Conservation (phyloP, 208 protist genomes). For the Endotrypanum monterogeii region DNA sequence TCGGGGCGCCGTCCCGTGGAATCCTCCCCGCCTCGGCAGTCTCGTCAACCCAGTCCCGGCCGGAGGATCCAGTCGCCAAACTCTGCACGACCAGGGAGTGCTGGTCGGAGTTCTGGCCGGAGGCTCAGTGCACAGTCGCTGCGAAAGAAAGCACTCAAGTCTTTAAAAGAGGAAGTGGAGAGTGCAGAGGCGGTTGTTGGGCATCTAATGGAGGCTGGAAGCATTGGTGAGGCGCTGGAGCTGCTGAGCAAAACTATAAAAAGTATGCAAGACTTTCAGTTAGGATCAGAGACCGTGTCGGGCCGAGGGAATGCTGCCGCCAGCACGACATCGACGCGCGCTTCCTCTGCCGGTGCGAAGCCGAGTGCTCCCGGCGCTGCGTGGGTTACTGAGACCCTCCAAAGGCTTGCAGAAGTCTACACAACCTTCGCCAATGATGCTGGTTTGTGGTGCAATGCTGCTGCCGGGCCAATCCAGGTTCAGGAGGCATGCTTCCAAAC, state of each 20-base stretch:
- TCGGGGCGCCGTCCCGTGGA: neutral
- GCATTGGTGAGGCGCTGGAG: conserved; percentile 10
- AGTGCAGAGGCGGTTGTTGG: conserved; percentile 3
- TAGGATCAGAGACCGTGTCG: too few relatives aligned
- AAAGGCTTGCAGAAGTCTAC: conserved; percentile 50
- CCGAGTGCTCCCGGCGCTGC: conserved; percentile 2
- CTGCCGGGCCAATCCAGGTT: conserved; percentile 42
- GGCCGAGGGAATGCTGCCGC: neutral
- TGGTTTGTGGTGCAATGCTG: conserved; percentile 48
- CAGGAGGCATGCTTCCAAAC: conserved; percentile 50
- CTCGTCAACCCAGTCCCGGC: neutral
- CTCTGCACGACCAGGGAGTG: neutral
- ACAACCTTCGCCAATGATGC: conserved; percentile 59
- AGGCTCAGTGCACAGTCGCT: neutral
- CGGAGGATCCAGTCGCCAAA: neutral
- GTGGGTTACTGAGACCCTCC: conserved; percentile 30
- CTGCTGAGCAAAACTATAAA: conserved; percentile 16
- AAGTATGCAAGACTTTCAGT: neutral
- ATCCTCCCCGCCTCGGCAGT: neutral
- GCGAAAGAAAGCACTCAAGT: neutral
- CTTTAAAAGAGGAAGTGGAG: conserved; percentile 9
- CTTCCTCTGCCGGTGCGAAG: neutral
- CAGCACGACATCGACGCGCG: neutral
- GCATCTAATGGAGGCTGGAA: conserved; percentile 10
- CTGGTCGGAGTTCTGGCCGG: neutral